Conservation (phyloP, 2,329 filamentous ascomycete species). For the Trichoderma polysporum region DNA sequence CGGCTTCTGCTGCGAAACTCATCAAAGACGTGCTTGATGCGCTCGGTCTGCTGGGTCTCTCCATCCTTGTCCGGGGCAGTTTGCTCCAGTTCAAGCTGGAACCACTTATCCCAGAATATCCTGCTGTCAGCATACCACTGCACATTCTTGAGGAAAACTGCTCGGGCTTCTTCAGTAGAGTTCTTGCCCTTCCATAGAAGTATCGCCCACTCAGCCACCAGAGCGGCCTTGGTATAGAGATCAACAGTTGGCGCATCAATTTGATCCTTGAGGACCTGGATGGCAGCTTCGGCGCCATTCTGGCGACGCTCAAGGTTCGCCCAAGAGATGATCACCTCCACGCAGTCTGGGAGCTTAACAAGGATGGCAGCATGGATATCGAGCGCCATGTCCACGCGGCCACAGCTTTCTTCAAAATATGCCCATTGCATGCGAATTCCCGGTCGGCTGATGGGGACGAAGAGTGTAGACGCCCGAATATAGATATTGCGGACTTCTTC, state of each 20-base stretch:
- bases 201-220: slow-evolving; percentile 85
- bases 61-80: slow-evolving; percentile 28
- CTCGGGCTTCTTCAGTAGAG: slow-evolving; percentile 74
- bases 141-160: slow-evolving; percentile 78
- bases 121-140: slow-evolving; percentile 83
- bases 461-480: slow-evolving; percentile 79
- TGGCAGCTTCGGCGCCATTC: slow-evolving; percentile 77
- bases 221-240: slow-evolving; percentile 76
- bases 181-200: slow-evolving; percentile 87
- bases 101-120: slow-evolving; percentile 86
- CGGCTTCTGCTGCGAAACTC: slow-evolving; percentile 72
- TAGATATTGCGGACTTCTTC: slow-evolving; percentile 93
- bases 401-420: slow-evolving; percentile 87
- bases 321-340: slow-evolving; percentile 85
- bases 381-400: slow-evolving; percentile 72
- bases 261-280: slow-evolving; percentile 77
- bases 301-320: slow-evolving; percentile 85
- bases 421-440: slow-evolving; percentile 87
- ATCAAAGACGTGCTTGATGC: slow-evolving; percentile 78
- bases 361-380: slow-evolving; percentile 85
- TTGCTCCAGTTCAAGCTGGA: slow-evolving; percentile 85
- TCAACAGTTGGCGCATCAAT: slow-evolving; percentile 72
- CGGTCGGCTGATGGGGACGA: slow-evolving; percentile 81
- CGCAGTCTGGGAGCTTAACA: slow-evolving; percentile 71
- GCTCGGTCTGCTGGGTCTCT: slow-evolving; percentile 56